These are phyloP conservation scores for Tinospora cordifolia DNA, from an alignment of 164 flowering plant genomes.

Conservation along the genomic window DNA sequence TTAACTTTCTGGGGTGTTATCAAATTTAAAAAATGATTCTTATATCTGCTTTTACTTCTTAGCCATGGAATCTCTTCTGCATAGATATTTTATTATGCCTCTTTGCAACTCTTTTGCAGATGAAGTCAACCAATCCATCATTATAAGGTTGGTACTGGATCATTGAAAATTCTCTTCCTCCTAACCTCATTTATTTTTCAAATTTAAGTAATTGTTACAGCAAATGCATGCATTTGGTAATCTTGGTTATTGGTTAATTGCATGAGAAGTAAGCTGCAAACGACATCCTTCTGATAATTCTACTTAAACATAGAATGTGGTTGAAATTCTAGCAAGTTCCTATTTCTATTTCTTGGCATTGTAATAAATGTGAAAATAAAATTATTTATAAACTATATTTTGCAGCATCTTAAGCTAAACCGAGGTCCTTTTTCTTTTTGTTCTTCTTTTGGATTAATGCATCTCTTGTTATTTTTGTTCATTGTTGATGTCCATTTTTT, in stretches of 20 bases:
- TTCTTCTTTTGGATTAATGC: background rate
- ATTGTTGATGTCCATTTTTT: background rate
- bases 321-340: background rate
- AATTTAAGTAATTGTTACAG: background rate
- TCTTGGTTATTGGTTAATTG: background rate
- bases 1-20: constrained; percentile 2
- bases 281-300: background rate
- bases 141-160: constrained; percentile 71
- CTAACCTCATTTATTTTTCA: background rate
- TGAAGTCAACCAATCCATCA: constrained; percentile 98
- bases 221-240: background rate
- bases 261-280: background rate
- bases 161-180: background rate
- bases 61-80: background rate
- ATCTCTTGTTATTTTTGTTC: background rate
- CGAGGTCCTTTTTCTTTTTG: no score
- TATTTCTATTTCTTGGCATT: background rate
- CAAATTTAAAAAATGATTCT: background rate
- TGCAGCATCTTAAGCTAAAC: background rate
- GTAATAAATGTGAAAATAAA: background rate
- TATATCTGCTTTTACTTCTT: background rate
- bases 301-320: no score
- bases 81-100: background rate
- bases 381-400: background rate
- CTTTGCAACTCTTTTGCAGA: constrained; percentile 47